Evolutionary conservation across 2,329 filamentous ascomycete genomes (phyloP).

Genomic region (Stylonectria norvegica): DNA sequence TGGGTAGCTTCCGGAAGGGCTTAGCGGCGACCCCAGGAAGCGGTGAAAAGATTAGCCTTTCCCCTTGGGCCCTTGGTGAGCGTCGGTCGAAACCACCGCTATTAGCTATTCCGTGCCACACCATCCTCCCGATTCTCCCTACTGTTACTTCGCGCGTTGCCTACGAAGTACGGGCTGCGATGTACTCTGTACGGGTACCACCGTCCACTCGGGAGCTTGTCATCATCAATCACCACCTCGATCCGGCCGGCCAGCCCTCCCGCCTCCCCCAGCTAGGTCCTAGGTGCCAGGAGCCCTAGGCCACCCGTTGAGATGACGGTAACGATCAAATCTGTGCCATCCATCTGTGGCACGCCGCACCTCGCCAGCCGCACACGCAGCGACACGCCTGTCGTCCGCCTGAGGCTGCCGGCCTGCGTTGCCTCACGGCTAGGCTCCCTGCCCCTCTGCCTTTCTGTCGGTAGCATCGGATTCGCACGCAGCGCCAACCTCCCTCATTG

Average conservation of each 20-base stretch:
- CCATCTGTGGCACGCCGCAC: neutral
- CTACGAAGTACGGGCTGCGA: conserved; percentile 5
- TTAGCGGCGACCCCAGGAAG: conserved; percentile 24
- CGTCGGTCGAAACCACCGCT: too few relatives aligned
- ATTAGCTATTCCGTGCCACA: too few relatives aligned
- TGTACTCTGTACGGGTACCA: conserved; percentile 4
- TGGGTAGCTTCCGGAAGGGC: conserved; percentile 27
- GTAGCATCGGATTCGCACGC: too few relatives aligned
- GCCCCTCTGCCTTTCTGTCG: neutral
- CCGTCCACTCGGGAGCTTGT: too few relatives aligned
- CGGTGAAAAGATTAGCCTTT: conserved; percentile 26
- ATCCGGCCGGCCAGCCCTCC: conserved; percentile 13
- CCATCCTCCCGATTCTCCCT: too few relatives aligned
- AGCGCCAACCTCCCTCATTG: too few relatives aligned
- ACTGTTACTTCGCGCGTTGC: too few relatives aligned
- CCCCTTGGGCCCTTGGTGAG: too few relatives aligned
- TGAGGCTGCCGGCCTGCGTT: neutral
- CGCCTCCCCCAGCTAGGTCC: neutral
- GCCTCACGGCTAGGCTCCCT: neutral
- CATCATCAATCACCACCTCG: conserved; percentile 13
- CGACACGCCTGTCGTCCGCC: too few relatives aligned
- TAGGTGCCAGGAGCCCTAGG: neutral
- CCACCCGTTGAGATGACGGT: neutral
- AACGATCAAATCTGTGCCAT: neutral
- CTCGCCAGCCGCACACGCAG: too few relatives aligned